A percentile compares a stretch with the other conserved stretches of the same genome.
These are phyloP conservation scores for Mycoemilia scoparia DNA, from an alignment of 192 early-diverging fungal genomes.

Conservation along the genomic window DNA sequence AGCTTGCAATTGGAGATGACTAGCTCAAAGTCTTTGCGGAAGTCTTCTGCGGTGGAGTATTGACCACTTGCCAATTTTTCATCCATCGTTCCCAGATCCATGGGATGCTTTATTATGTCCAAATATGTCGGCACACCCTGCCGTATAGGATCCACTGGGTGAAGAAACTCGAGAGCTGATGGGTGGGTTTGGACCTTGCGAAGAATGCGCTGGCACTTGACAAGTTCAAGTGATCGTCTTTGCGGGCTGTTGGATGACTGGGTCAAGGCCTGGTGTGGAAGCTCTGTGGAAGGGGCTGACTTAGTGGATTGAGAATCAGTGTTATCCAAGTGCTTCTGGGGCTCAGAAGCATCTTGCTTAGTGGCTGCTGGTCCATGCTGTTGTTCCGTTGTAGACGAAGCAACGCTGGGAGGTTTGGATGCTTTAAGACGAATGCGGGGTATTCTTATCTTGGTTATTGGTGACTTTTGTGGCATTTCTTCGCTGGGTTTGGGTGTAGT, in stretches of 20 bases:
- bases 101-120: slow-evolving; percentile 44
- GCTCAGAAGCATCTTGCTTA: slow-evolving; percentile 12
- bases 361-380: neutral
- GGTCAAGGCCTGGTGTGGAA: slow-evolving; percentile 8
- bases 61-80: slow-evolving; percentile 34
- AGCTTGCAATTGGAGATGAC: slow-evolving; percentile 49
- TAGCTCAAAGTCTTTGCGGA: slow-evolving; percentile 36
- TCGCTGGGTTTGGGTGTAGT: too few relatives aligned
- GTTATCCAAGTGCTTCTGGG: slow-evolving; percentile 4
- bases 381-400: neutral
- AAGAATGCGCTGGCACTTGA: slow-evolving; percentile 9
- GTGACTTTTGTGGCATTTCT: too few relatives aligned
- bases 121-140: slow-evolving; percentile 42
- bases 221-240: neutral
- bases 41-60: slow-evolving; percentile 28
- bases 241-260: slow-evolving; percentile 12
- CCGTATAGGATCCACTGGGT: slow-evolving; percentile 44
- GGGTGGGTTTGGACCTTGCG: slow-evolving; percentile 32
- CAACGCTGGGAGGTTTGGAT: too few relatives aligned
- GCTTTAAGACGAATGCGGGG: too few relatives aligned
- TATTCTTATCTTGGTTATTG: too few relatives aligned
- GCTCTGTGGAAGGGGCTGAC: neutral
- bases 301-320: slow-evolving; percentile 2
- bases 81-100: slow-evolving; percentile 52
- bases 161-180: slow-evolving; percentile 38